Percentiles rank a stretch among this genome's conserved stretches.
phyloP scores from a whole-genome alignment of 2,329 filamentous ascomycete genomes.

The Pseudopithomyces maydicus region DNA sequence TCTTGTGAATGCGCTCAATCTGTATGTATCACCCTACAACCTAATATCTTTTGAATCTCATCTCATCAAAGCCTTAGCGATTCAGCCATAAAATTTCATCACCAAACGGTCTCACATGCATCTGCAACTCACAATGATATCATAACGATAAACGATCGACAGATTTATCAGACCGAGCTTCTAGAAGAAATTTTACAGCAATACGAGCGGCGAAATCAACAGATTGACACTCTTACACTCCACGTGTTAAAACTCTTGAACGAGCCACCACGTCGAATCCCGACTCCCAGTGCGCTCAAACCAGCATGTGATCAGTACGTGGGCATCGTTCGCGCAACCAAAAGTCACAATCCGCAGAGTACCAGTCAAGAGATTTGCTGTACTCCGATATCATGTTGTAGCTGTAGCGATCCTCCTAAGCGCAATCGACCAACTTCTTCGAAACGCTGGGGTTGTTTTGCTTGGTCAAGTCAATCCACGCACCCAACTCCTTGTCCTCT shows the following conservation, averaged over 20 bases:
- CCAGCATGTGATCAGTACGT: background rate
- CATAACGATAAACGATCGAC: background rate
- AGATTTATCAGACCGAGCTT: slow-evolving; percentile 3
- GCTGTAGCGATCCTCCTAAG: too few relatives aligned
- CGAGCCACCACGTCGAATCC: background rate
- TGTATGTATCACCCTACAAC: background rate
- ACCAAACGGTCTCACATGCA: background rate
- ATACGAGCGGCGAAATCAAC: background rate
- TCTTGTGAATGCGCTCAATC: slow-evolving; percentile 1
- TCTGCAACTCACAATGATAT: background rate
- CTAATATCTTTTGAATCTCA: too few relatives aligned
- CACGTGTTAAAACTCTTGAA: background rate
- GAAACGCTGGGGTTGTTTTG: too few relatives aligned
- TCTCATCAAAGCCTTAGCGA: background rate
- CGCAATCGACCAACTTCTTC: too few relatives aligned
- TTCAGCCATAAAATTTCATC: background rate
- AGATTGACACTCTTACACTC: background rate
- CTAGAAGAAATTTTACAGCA: background rate
- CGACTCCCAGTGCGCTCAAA: background rate
- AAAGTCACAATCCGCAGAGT: background rate
- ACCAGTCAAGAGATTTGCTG: background rate
- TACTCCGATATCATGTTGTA: too few relatives aligned
- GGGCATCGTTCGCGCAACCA: background rate
- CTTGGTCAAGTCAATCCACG: too few relatives aligned
- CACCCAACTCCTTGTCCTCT: background rate